phyloP scores from a whole-genome alignment of 441 rosid species.

The Metrosideros polymorpha region DNA sequence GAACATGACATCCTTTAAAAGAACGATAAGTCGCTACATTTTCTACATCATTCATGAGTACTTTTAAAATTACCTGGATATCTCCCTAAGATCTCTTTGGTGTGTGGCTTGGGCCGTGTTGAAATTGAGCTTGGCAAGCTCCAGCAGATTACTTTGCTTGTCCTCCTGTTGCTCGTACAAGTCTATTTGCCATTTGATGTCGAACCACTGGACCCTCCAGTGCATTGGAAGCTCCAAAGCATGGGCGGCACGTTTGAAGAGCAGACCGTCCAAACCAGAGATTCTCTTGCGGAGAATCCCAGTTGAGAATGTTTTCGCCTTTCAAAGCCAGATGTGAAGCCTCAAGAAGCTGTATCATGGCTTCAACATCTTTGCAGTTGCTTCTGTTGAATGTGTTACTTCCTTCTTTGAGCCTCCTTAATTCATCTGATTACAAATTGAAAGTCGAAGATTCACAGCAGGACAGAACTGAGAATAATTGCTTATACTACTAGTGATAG shows the following conservation, averaged over 20 bases:
- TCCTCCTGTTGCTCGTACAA: neutral
- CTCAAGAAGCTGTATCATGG: conserved; percentile 28
- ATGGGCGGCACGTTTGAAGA: conserved; percentile 2
- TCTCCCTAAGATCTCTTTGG: conserved; percentile 29
- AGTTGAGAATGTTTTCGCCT: conserved; percentile 18
- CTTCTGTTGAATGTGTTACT: neutral
- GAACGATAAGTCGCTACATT: neutral
- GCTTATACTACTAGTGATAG: neutral
- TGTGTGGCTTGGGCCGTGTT: conserved; percentile 31
- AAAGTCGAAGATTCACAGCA: neutral
- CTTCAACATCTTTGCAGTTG: conserved; percentile 9
- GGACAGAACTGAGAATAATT: neutral
- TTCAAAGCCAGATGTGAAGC: conserved; percentile 29
- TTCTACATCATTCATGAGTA: neutral
- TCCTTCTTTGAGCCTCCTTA: conserved; percentile 17
- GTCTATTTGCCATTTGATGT: conserved; percentile 30
- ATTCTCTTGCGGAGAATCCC: neutral
- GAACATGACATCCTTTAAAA: neutral
- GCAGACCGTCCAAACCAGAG: neutral
- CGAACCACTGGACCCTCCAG: conserved; percentile 35
- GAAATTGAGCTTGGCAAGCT: conserved; percentile 33
- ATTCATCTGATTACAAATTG: conserved; percentile 17
- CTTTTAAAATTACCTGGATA: conserved; percentile 19
- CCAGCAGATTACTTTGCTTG: conserved; percentile 1
- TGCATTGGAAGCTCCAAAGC: conserved; percentile 33